Evolutionary conservation across 352 stramenopile species (phyloP).

Genomic region (Pythium rhizo-oryzae): DNA sequence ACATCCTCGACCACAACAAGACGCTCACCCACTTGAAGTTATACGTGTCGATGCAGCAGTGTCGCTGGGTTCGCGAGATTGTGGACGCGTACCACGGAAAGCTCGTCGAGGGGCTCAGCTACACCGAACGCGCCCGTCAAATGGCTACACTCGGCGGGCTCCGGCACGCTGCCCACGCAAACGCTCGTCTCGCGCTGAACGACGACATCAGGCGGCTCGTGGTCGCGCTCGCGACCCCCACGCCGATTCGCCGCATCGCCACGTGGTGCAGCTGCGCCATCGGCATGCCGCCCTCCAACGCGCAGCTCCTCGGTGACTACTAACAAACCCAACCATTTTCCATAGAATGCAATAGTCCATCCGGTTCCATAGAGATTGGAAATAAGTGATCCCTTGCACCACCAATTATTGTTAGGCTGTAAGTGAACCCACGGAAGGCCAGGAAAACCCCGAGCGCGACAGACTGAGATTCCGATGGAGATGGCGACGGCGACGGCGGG

Average conservation of each 20-base stretch:
- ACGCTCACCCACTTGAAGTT: not conserved
- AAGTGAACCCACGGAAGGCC: too few relatives aligned
- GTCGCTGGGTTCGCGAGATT: not conserved
- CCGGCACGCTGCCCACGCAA: not conserved
- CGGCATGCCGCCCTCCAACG: not conserved
- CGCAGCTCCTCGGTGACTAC: not conserved
- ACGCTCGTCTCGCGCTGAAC: not conserved
- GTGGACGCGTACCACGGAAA: not conserved
- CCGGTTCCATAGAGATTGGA: not conserved
- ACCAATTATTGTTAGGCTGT: not conserved
- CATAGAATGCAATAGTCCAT: not conserved
- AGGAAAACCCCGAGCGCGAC: too few relatives aligned
- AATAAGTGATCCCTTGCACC: too few relatives aligned
- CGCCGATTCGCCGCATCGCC: not conserved
- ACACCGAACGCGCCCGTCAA: not conserved
- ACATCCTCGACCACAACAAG: not conserved
- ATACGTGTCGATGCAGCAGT: not conserved
- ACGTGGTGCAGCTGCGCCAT: not conserved
- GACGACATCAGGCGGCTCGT: not conserved
- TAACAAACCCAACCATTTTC: not conserved
- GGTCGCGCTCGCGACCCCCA: not conserved
- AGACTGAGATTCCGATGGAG: too few relatives aligned
- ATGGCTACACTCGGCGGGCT: conserved; percentile 1
- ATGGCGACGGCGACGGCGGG: too few relatives aligned
- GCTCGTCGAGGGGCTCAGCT: not conserved